phyloP scores from a whole-genome alignment of 2,329 filamentous ascomycete species.

The Periglandula ipomoeae region DNA sequence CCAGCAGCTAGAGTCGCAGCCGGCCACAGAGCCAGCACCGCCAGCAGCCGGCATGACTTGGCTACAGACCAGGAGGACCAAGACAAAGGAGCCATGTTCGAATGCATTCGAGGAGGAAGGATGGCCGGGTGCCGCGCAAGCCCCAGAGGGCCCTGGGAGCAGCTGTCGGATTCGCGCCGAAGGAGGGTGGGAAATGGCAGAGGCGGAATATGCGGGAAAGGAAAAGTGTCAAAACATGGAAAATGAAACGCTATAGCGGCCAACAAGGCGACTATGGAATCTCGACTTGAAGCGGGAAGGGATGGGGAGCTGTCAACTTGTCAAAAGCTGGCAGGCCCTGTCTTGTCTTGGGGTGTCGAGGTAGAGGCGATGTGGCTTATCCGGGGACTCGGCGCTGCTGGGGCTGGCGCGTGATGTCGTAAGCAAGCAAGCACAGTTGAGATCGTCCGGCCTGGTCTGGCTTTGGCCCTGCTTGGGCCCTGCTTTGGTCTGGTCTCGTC shows the following conservation, averaged over 20 bases:
- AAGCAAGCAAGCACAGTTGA: background rate
- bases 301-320: background rate
- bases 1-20: slow-evolving; percentile 21
- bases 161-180: background rate
- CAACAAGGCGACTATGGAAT: background rate
- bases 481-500: too few relatives aligned
- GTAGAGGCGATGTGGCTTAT: slow-evolving; percentile 12
- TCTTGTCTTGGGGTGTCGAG: background rate
- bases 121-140: background rate
- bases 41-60: slow-evolving; percentile 14
- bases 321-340: too few relatives aligned
- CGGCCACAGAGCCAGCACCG: slow-evolving; percentile 34
- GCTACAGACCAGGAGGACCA: slow-evolving; percentile 1
- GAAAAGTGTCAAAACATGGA: background rate
- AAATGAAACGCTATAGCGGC: background rate
- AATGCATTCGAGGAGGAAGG: background rate
- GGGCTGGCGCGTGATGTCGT: slow-evolving; percentile 1
- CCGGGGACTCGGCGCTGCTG: background rate
- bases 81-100: slow-evolving; percentile 5
- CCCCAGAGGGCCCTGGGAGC: background rate
- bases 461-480: too few relatives aligned
- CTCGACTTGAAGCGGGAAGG: background rate
- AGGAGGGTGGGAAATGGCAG: background rate
- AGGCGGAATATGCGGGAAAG: background rate
- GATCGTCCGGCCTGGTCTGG: too few relatives aligned